Evolutionary conservation across 371 early-diverging fungal genomes (phyloP).

Genomic region (Lichtheimia corymbifera): DNA sequence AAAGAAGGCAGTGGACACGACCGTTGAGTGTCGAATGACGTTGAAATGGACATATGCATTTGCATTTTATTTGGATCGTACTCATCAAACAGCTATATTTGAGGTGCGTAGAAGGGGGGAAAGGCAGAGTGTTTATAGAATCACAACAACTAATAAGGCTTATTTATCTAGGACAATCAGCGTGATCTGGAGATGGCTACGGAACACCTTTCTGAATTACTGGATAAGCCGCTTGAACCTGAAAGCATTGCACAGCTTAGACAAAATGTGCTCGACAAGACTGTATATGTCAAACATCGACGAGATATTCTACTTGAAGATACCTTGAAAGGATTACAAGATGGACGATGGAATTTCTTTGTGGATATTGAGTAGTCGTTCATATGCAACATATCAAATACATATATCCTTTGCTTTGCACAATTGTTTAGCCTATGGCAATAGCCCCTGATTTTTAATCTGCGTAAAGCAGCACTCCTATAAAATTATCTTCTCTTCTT

Average conservation of each 20-base stretch:
- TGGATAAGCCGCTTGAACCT: constrained; percentile 83
- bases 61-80: constrained; percentile 81
- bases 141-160: background rate
- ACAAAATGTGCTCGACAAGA: constrained; percentile 83
- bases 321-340: constrained; percentile 76
- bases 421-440: too few relatives aligned
- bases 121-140: background rate
- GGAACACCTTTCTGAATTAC: constrained; percentile 85
- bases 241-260: constrained; percentile 78
- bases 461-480: too few relatives aligned
- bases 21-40: constrained; percentile 78
- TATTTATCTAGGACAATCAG: constrained; percentile 78
- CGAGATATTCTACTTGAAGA: constrained; percentile 82
- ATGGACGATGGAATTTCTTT: constrained; percentile 71
- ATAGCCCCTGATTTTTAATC: too few relatives aligned
- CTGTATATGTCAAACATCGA: constrained; percentile 75
- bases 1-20: constrained; percentile 83
- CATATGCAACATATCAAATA: background rate
- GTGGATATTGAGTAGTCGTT: background rate
- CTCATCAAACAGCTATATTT: constrained; percentile 83
- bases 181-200: constrained; percentile 94
- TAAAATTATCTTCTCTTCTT: too few relatives aligned
- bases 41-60: constrained; percentile 94
- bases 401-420: too few relatives aligned
- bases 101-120: constrained; percentile 40